A percentile compares a stretch with the other conserved stretches of the same genome.
These are phyloP conservation scores for Tulasnella sp. DNA, from an alignment of 768 basidiomycete species.

Conservation along the genomic window DNA sequence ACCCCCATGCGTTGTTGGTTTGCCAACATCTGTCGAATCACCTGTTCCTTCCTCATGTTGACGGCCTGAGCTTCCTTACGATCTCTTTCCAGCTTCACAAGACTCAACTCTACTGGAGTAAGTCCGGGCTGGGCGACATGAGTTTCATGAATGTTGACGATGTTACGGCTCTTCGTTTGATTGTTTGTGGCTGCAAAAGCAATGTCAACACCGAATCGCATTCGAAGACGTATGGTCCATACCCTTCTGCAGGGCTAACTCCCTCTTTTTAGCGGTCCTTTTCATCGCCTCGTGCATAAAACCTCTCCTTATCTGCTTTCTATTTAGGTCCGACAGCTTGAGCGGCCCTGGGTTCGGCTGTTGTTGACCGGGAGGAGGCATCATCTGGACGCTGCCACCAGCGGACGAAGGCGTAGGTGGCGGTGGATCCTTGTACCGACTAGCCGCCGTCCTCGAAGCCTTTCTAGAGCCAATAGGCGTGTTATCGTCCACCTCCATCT, in stretches of 20 bases:
- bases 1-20: neutral
- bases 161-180: neutral
- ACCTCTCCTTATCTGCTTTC: slow-evolving; percentile 8
- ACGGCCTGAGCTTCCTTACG: neutral
- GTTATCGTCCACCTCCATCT: neutral
- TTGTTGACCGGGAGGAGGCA: slow-evolving; percentile 1
- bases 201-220: neutral
- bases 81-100: slow-evolving; percentile 10
- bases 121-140: neutral
- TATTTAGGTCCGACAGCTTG: neutral
- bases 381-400: slow-evolving; percentile 1
- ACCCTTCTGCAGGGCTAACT: slow-evolving; percentile 7
- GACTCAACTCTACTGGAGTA: slow-evolving; percentile 8
- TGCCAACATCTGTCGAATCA: neutral
- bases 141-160: slow-evolving; percentile 10
- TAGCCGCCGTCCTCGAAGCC: neutral
- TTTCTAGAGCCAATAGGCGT: neutral
- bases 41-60: neutral
- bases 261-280: slow-evolving; percentile 17
- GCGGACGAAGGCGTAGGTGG: neutral
- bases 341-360: neutral
- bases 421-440: slow-evolving; percentile 4
- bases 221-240: too few relatives aligned
- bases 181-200: neutral
- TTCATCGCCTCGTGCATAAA: slow-evolving; percentile 17